These are phyloP conservation scores for Dothideomycetes sp. DNA, from an alignment of 2,329 filamentous ascomycete species.

Conservation along the genomic window DNA sequence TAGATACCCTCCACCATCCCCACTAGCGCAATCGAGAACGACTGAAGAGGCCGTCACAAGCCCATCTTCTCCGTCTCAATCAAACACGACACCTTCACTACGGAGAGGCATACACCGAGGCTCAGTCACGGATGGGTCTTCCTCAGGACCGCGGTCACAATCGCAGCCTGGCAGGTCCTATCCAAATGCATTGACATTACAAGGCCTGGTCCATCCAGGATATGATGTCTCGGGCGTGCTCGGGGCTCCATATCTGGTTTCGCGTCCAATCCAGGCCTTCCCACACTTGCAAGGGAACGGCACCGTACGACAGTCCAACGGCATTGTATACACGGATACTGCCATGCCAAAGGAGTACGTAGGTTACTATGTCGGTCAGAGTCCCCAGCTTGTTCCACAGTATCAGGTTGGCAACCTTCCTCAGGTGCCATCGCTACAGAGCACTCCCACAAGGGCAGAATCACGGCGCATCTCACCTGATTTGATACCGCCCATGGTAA, in stretches of 20 bases:
- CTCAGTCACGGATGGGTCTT: slow-evolving; percentile 31
- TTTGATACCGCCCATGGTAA: slow-evolving; percentile 20
- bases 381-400: slow-evolving; percentile 26
- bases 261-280: slow-evolving; percentile 16
- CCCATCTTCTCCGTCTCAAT: slow-evolving; percentile 37
- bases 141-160: slow-evolving; percentile 31
- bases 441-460: slow-evolving; percentile 25
- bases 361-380: slow-evolving; percentile 37
- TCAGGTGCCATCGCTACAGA: slow-evolving; percentile 21
- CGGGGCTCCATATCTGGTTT: slow-evolving; percentile 19
- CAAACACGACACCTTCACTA: slow-evolving; percentile 30
- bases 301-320: slow-evolving; percentile 4
- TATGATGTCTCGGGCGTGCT: slow-evolving; percentile 27
- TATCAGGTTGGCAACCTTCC: slow-evolving; percentile 12
- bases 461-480: slow-evolving; percentile 33
- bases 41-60: slow-evolving; percentile 34
- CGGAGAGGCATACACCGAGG: slow-evolving; percentile 31
- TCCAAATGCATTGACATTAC: slow-evolving; percentile 26
- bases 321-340: slow-evolving; percentile 15
- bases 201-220: slow-evolving; percentile 25
- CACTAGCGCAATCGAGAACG: slow-evolving; percentile 24
- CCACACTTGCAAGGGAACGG: slow-evolving; percentile 12
- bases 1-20: slow-evolving; percentile 28
- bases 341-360: slow-evolving; percentile 39
- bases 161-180: slow-evolving; percentile 37